A percentile compares a stretch with the other conserved stretches of the same genome.
phyloP scores from a whole-genome alignment of 768 basidiomycete genomes.

The Sarcodon aspratus region DNA sequence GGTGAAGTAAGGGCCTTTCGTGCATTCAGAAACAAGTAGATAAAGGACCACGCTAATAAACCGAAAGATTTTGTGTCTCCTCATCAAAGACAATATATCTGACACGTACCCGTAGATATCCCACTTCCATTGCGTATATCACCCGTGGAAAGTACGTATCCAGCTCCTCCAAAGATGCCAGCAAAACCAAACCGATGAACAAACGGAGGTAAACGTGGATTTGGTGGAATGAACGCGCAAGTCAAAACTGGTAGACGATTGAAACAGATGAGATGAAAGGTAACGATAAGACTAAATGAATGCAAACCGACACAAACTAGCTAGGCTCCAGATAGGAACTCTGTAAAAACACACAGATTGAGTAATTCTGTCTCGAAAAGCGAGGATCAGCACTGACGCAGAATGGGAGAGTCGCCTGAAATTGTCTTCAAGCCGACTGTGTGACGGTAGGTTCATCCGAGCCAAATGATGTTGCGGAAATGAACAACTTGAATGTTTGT shows the following conservation, averaged over 20 bases:
- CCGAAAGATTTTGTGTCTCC: background rate
- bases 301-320: background rate
- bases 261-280: background rate
- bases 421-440: background rate
- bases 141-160: slow-evolving; percentile 27
- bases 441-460: background rate
- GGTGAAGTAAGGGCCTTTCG: slow-evolving; percentile 20
- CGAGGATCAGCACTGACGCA: slow-evolving; percentile 4
- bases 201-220: slow-evolving; percentile 26
- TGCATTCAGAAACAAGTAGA: slow-evolving; percentile 28
- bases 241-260: slow-evolving; percentile 19
- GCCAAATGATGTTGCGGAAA: background rate
- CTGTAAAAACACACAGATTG: background rate
- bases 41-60: slow-evolving; percentile 32
- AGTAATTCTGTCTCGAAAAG: background rate
- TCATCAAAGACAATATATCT: slow-evolving; percentile 2
- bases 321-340: slow-evolving; percentile 4
- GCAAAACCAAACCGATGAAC: slow-evolving; percentile 32
- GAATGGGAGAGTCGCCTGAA: slow-evolving; percentile 5
- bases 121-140: slow-evolving; percentile 34
- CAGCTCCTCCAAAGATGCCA: slow-evolving; percentile 30
- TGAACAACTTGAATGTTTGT: no score
- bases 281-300: background rate
- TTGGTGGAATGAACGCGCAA: slow-evolving; percentile 24
- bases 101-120: slow-evolving; percentile 23